Evolutionary conservation across 768 basidiomycete species (phyloP).

Genomic region (Boletus reticulatus): DNA sequence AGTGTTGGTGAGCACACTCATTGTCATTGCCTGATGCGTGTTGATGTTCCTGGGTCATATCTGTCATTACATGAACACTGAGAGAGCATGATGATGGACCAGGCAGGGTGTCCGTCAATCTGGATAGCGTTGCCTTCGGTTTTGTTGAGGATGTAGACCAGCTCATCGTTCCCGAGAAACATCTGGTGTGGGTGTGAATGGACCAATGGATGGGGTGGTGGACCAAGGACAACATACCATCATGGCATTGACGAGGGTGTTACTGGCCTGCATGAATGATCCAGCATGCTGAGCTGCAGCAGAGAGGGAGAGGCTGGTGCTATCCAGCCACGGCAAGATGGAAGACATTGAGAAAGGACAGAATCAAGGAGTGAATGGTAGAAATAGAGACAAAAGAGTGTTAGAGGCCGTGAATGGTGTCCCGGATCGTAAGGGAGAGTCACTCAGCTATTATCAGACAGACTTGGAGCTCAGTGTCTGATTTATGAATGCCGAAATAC

Average conservation of each 20-base stretch:
- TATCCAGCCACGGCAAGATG: constrained; percentile 6
- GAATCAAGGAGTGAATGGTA: constrained; percentile 4
- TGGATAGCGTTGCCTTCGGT: constrained; percentile 68
- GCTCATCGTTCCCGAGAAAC: constrained; percentile 76
- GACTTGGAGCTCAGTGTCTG: too few species aligned
- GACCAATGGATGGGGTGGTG: too few species aligned
- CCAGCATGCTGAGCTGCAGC: constrained; percentile 14
- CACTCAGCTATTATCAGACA: too few species aligned
- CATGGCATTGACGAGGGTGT: constrained; percentile 49
- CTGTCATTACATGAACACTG: not conserved
- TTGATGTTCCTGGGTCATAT: constrained; percentile 18
- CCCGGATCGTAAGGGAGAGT: not conserved
- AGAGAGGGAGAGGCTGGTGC: not conserved
- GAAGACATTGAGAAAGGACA: constrained; percentile 5
- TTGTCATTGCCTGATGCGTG: constrained; percentile 16
- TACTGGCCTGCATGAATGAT: constrained; percentile 19
- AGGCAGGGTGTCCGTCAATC: constrained; percentile 69
- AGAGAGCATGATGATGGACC: constrained; percentile 32
- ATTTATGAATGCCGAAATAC: too few species aligned
- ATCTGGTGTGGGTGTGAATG: constrained; percentile 43
- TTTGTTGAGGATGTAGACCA: constrained; percentile 90
- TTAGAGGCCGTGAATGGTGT: too few species aligned
- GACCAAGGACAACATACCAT: constrained; percentile 42
- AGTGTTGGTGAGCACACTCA: constrained; percentile 54
- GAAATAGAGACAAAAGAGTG: not conserved